Base-by-base conservation (phyloP, 345 rosid genomes). In the Orychophragmus violaceus region DNA sequence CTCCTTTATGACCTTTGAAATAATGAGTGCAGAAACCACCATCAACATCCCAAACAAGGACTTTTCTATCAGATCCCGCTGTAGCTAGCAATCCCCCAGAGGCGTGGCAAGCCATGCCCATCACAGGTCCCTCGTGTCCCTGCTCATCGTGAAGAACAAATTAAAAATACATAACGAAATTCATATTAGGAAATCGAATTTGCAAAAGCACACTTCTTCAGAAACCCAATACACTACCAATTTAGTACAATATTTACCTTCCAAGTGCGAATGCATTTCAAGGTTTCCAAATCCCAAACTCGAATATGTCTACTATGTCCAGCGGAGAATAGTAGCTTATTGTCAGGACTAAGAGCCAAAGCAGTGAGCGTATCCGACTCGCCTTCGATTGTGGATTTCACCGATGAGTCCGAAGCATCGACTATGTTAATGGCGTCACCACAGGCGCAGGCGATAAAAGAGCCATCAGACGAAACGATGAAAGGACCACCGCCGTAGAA, bases 21-120 rank as follows among this genome's bases (percentile, higher is more conserved):
- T 70, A 80, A 76, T 94, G 97, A 73, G 99, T 90, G 68, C 96
- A 88, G 82, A 85, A 94, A 60, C 97, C 96, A 59, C 99, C 99
- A 74, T 90, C 96, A 18, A 94, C 92, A 82, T 94, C 99, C 97
- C 97, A 94, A 51, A 94, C 90, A 66, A 84, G 89, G 4, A 94
- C 99, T 82, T 94, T 94, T 70, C 96, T 88, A 79, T 94, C 97
- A 64, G 97, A 84, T 84, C 99, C 99, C 18, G 92, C 90, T 52
- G 99, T 94, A 29, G 96, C 97, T 66, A 94, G 85, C 81, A 90
- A 76, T 22, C 97, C 97, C 39, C 97, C 95, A 8, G 99, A 94
- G 1, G 84, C 90, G 80, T 94, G 96, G 81, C 92, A 87, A 28
- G 89, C 82, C 97, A 94, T 94, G 17, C 82, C 84, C 91, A 85